Conservation (phyloP, 176 grass and related monocot species). For the Elymus sibiricus region DNA sequence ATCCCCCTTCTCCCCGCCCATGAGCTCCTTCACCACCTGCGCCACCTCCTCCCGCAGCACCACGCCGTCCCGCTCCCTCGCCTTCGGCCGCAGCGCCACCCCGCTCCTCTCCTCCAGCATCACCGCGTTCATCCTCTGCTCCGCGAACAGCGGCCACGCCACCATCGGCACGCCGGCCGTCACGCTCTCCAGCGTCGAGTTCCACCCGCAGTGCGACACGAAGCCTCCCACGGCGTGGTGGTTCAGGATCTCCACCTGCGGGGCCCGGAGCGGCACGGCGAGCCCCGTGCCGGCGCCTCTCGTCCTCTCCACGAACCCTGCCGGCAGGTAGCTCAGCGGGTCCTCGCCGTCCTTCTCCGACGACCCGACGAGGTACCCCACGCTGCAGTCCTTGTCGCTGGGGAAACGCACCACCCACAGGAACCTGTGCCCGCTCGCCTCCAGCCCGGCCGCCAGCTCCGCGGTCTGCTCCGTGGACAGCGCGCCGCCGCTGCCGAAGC, state of each 20-base stretch:
- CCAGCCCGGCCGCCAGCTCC: slow-evolving; percentile 53
- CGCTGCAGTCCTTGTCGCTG: slow-evolving; percentile 20
- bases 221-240: slow-evolving; percentile 34
- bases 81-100: slow-evolving; percentile 5
- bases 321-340: slow-evolving; percentile 26
- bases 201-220: slow-evolving; percentile 53
- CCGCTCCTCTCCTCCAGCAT: slow-evolving; percentile 29
- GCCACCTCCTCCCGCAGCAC: slow-evolving; percentile 32
- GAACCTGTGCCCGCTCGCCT: slow-evolving; percentile 59
- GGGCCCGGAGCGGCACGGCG: neutral
- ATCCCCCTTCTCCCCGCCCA: slow-evolving; percentile 31
- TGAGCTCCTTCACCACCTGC: slow-evolving; percentile 34
- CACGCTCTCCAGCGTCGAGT: slow-evolving; percentile 38
- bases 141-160: slow-evolving; percentile 50
- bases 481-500: slow-evolving; percentile 60
- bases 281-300: neutral
- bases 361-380: neutral
- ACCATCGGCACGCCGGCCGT: slow-evolving; percentile 37
- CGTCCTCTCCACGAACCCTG: slow-evolving; percentile 29
- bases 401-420: slow-evolving; percentile 53
- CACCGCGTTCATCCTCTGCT: slow-evolving; percentile 55
- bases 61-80: neutral
- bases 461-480: slow-evolving; percentile 28
- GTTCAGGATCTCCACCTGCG: slow-evolving; percentile 38
- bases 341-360: neutral